Base-by-base conservation (phyloP, 129 eudicot genomes). In the Lactuca saligna region DNA sequence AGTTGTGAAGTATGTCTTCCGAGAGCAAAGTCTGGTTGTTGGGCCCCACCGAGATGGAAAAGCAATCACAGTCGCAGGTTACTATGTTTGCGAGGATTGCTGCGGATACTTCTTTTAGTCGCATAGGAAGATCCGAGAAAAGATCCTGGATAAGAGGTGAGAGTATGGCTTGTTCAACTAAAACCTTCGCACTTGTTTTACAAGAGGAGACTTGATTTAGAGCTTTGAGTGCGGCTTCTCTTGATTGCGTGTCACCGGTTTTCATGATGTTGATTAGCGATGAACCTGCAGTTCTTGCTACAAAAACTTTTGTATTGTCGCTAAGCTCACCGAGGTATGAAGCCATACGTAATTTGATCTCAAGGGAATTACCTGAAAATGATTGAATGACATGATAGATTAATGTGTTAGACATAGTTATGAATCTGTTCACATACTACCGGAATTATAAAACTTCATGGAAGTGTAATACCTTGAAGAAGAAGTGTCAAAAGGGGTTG, bases 181-280 rank as follows among this genome's bases (percentile, higher is more conserved):
- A 73, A 54, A 89, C 75, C 64, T 82, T 81, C 0, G 96, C 91
- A 73, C 98, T 92, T 55, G 84, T 65, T 44, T 92, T 96, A 16
- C 82, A 82, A 6, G 98, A 86, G 29, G 98, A 92, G 35, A 92
- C 91, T 84, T 92, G 98, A 72, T 89, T 88, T 54, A 92, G 53
- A 38, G 98, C 96, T 83, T 86, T 92, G 20, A 92, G 76, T 16
- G 98, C 83, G 58, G 96, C 96, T 82, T 92, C 98, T 70, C 98
- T 70, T 7, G 98, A 80, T 69, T 73, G 73, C 63, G 82, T 77
- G 62, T 82, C 78, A 57, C 76, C 76, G 53, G 54, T 81, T 79
- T 73, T 89, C 95, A 89, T 85, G 60, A 92, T 83, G 54, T 81
- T 79, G 75, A 92, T 87, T 44, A 92, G 73, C 13, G 96, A 79